Evolutionary conservation across 371 early-diverging fungal species (phyloP).

Genomic region (Dinochytrium kinnereticum): DNA sequence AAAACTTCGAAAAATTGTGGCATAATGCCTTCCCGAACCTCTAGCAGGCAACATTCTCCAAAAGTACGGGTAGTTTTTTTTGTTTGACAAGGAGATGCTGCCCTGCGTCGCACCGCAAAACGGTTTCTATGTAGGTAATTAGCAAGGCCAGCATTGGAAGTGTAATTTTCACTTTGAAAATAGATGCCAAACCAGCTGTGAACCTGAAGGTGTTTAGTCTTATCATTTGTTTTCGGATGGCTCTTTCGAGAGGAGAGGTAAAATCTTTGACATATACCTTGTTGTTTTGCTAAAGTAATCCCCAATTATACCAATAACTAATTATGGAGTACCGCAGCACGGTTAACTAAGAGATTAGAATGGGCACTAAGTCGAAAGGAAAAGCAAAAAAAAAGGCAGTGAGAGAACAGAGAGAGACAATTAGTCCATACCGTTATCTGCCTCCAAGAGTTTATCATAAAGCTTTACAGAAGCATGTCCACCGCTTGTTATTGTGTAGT

Average conservation of each 20-base stretch:
- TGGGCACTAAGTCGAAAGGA: not conserved
- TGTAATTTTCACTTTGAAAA: not conserved
- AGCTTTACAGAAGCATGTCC: not conserved
- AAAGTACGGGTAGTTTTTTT: slow-evolving; percentile 14
- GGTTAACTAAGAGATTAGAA: too few relatives aligned
- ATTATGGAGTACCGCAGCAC: not conserved
- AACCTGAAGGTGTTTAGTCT: not conserved
- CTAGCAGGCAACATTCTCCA: not conserved
- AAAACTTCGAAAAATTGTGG: not conserved
- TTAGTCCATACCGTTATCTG: not conserved
- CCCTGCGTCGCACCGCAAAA: slow-evolving; percentile 15
- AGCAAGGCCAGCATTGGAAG: not conserved
- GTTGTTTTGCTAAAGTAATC: not conserved
- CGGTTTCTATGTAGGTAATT: not conserved
- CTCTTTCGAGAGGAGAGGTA: too few relatives aligned
- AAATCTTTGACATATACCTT: not conserved
- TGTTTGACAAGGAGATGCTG: not conserved
- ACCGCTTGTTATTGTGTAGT: not conserved
- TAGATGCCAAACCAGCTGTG: not conserved
- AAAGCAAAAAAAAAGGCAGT: not conserved
- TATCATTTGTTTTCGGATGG: too few relatives aligned
- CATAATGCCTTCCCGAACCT: slow-evolving; percentile 16
- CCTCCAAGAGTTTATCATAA: not conserved
- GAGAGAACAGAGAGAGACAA: too few relatives aligned
- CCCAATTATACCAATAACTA: not conserved